phyloP scores from a whole-genome alignment of 192 early-diverging fungal species.

The Chytriomyces hyalinus region DNA sequence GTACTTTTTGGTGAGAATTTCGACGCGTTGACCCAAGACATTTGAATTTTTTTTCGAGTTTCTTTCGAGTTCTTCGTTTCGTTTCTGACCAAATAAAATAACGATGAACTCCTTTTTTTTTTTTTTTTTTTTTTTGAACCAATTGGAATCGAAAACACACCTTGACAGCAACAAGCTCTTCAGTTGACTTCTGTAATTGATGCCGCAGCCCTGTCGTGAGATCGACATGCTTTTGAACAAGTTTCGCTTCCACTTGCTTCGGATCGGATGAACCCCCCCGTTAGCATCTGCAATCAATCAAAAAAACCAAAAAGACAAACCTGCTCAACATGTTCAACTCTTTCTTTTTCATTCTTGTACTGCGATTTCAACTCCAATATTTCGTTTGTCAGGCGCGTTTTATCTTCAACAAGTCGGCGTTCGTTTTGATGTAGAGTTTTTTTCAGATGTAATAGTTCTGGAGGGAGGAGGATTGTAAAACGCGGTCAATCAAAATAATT shows the following conservation, averaged over 20 bases:
- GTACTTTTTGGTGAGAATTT: slow-evolving; percentile 46
- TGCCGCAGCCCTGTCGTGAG: slow-evolving; percentile 44
- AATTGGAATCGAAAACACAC: slow-evolving; percentile 32
- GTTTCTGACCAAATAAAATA: slow-evolving; percentile 10
- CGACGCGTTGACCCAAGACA: slow-evolving; percentile 32
- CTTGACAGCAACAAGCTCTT: slow-evolving; percentile 40
- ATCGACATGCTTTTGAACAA: slow-evolving; percentile 46
- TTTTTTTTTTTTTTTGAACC: neutral
- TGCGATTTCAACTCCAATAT: slow-evolving; percentile 31
- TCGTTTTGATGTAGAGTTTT: slow-evolving; percentile 50
- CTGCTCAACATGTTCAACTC: slow-evolving; percentile 47
- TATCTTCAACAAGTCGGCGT: slow-evolving; percentile 56
- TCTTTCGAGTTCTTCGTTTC: slow-evolving; percentile 38
- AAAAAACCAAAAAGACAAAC: slow-evolving; percentile 26
- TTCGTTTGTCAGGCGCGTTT: slow-evolving; percentile 44
- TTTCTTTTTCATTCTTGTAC: slow-evolving; percentile 41
- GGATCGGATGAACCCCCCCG: neutral
- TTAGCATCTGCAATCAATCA: neutral
- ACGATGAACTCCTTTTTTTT: no score
- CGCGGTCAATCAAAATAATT: slow-evolving; percentile 8
- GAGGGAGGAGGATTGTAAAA: neutral
- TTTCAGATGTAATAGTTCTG: slow-evolving; percentile 61
- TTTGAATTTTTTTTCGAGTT: slow-evolving; percentile 36
- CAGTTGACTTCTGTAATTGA: slow-evolving; percentile 42
- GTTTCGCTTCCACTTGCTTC: slow-evolving; percentile 52